Conservation (phyloP, 2,329 filamentous ascomycete species). For the Curvularia eragrostidis region DNA sequence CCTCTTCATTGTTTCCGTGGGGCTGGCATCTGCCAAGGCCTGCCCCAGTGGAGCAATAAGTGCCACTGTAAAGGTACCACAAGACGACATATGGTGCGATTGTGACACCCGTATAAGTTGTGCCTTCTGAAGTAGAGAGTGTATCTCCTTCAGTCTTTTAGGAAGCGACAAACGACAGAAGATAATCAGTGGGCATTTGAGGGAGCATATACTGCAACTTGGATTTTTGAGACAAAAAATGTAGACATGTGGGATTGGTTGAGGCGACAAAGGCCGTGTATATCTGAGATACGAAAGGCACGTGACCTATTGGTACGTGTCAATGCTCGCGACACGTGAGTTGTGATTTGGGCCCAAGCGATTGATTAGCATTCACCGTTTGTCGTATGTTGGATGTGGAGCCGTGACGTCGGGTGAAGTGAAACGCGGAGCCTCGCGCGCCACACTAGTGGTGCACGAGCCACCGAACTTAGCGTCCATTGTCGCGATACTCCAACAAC, state of each 20-base stretch:
- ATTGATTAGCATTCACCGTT: not conserved
- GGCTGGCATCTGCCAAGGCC: not conserved
- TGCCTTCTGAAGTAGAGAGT: too few relatives aligned
- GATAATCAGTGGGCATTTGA: too few relatives aligned
- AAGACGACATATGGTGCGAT: too few relatives aligned
- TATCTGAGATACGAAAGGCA: not conserved
- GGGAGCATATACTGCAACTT: too few relatives aligned
- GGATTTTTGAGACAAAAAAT: too few relatives aligned
- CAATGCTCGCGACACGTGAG: not conserved
- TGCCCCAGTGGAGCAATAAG: not conserved
- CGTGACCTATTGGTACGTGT: not conserved
- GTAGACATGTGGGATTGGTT: too few relatives aligned
- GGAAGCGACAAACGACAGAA: too few relatives aligned
- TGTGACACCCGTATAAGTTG: too few relatives aligned
- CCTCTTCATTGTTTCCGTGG: not conserved
- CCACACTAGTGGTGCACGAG: constrained; percentile 7
- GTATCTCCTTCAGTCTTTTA: too few relatives aligned
- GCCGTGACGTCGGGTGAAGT: constrained; percentile 12
- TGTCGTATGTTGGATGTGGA: not conserved
- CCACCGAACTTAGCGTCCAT: constrained; percentile 14
- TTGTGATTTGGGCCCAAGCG: not conserved
- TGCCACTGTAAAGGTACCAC: not conserved
- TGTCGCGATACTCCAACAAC: constrained; percentile 20
- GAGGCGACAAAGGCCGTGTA: not conserved
- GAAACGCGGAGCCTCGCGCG: constrained; percentile 12